These are phyloP conservation scores for Akanthomyces uredinophilus DNA, from an alignment of 2,329 filamentous ascomycete genomes.

Conservation along the genomic window DNA sequence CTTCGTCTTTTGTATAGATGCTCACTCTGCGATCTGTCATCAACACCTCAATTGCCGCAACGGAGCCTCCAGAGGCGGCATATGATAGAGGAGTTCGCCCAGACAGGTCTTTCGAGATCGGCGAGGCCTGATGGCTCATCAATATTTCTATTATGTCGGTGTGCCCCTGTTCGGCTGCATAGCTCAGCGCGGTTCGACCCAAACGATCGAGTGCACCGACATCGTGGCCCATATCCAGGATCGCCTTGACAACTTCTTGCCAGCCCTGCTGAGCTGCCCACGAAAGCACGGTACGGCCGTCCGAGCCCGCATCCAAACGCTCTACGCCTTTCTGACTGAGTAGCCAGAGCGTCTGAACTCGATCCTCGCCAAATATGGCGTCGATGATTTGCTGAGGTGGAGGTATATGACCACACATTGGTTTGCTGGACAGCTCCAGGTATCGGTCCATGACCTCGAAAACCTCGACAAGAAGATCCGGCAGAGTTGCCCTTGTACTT, in stretches of 20 bases:
- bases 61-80: background rate
- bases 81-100: conserved; percentile 5
- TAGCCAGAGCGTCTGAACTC: background rate
- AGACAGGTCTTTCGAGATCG: background rate
- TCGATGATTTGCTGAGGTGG: background rate
- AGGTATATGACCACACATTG: background rate
- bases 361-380: background rate
- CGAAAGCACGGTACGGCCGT: background rate
- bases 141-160: background rate
- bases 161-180: background rate
- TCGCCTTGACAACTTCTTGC: background rate
- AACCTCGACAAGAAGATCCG: background rate
- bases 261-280: background rate
- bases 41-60: background rate
- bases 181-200: background rate
- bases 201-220: background rate
- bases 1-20: background rate
- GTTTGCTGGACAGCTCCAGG: background rate
- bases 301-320: background rate
- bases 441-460: background rate
- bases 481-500: background rate
- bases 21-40: background rate
- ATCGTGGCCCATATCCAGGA: background rate
- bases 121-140: background rate
- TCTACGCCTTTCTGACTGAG: background rate